phyloP scores from a whole-genome alignment of 208 protist species.

The Perkinsela sp. region DNA sequence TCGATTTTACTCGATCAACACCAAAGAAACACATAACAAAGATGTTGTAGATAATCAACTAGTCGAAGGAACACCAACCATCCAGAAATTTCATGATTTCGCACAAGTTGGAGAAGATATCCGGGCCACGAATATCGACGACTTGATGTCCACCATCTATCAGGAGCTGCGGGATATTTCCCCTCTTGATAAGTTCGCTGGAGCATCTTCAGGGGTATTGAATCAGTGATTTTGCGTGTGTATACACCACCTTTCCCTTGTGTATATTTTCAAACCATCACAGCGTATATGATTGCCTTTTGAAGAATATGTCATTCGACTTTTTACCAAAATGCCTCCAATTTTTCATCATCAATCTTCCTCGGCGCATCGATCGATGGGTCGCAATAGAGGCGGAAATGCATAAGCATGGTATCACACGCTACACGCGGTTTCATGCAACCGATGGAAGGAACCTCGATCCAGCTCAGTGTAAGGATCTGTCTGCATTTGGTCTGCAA shows the following conservation, averaged over 20 bases:
- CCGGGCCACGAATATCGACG: conserved; percentile 26
- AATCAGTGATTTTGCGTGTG: no score
- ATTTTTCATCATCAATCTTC: not conserved
- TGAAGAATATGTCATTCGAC: not conserved
- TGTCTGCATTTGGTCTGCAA: not conserved
- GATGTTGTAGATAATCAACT: conserved; percentile 52
- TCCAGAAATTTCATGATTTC: conserved; percentile 46
- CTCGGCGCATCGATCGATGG: not conserved
- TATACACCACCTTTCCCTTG: no score
- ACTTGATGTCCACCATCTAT: conserved; percentile 17
- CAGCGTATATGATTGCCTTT: no score
- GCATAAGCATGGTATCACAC: not conserved
- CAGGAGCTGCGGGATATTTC: not conserved
- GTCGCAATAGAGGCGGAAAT: not conserved
- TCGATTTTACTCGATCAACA: conserved; percentile 61
- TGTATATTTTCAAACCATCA: no score
- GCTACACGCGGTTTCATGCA: not conserved
- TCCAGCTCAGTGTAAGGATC: not conserved
- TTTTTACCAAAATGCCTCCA: not conserved
- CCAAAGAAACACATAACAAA: conserved; percentile 15
- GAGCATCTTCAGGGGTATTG: no score
- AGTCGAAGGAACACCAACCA: conserved; percentile 47
- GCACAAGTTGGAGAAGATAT: conserved; percentile 60
- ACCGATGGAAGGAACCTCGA: not conserved
- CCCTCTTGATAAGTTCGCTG: no score